Conservation (phyloP, 768 basidiomycete genomes). For the Hericium alpestre region DNA sequence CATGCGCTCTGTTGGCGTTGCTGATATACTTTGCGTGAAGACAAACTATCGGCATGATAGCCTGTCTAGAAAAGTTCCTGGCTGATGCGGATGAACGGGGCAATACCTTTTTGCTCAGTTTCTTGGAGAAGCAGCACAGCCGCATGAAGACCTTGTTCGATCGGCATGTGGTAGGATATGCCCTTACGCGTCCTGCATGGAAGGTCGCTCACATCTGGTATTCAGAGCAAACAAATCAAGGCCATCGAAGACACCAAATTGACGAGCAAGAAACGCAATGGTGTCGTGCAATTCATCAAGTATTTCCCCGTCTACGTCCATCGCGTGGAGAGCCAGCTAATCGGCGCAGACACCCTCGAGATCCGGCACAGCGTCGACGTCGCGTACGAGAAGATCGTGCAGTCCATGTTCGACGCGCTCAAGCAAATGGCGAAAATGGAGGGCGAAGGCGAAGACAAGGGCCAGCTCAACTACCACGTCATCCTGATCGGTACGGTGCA, state of each 20-base stretch:
- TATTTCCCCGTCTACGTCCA: slow-evolving; percentile 85
- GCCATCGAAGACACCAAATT: slow-evolving; percentile 84
- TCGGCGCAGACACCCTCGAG: slow-evolving; percentile 65
- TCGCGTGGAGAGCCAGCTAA: slow-evolving; percentile 75
- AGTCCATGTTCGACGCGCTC: slow-evolving; percentile 83
- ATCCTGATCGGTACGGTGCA: slow-evolving; percentile 73
- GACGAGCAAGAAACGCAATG: slow-evolving; percentile 85
- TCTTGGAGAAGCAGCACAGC: slow-evolving; percentile 76
- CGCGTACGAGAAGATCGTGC: slow-evolving; percentile 82
- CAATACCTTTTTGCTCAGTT: slow-evolving; percentile 58
- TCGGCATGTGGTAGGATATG: slow-evolving; percentile 51
- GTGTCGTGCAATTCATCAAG: slow-evolving; percentile 85
- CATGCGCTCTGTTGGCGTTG: slow-evolving; percentile 22
- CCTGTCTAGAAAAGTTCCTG: slow-evolving; percentile 65
- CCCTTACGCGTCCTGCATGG: background rate
- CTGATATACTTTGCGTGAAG: slow-evolving; percentile 27
- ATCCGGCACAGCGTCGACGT: slow-evolving; percentile 68
- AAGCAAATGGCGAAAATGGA: slow-evolving; percentile 96
- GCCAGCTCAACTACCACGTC: slow-evolving; percentile 92
- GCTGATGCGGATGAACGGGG: slow-evolving; percentile 71
- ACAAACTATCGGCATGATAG: slow-evolving; percentile 77
- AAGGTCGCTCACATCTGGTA: slow-evolving; percentile 2
- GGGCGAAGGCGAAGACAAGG: slow-evolving; percentile 90
- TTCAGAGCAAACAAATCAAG: slow-evolving; percentile 76
- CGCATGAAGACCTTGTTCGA: slow-evolving; percentile 70